A percentile compares a stretch with the other conserved stretches of the same genome.
Conservation (phyloP, 2,329 filamentous ascomycete genomes). For the Pseudogymnoascus sp. region DNA sequence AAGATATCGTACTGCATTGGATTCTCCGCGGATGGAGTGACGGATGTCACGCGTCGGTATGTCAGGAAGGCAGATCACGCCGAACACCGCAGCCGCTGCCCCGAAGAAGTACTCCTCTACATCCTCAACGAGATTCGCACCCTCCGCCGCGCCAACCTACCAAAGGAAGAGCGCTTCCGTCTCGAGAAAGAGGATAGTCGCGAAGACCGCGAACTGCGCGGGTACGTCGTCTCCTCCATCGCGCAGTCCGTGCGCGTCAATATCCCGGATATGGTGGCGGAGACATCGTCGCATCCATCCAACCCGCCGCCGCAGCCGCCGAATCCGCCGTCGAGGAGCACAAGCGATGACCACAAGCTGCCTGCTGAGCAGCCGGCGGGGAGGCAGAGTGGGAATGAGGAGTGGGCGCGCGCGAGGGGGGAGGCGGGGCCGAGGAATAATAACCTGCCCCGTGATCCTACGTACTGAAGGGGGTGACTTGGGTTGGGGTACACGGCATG, state of each 20-base stretch:
- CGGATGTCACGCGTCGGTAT: constrained; percentile 58
- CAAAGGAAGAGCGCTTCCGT: constrained; percentile 75
- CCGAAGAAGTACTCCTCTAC: constrained; percentile 84
- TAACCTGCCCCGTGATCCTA: not conserved
- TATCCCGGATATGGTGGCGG: not conserved
- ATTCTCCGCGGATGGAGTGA: constrained; percentile 80
- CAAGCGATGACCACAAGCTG: constrained; percentile 50
- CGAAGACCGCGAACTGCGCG: constrained; percentile 67
- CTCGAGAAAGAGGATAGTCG: constrained; percentile 72
- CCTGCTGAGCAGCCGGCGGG: constrained; percentile 50
- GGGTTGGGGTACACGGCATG: not conserved
- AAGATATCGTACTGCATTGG: constrained; percentile 96
- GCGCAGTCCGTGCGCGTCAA: constrained; percentile 51
- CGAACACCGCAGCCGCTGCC: constrained; percentile 66
- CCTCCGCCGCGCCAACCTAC: constrained; percentile 73
- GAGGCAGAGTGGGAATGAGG: constrained; percentile 42
- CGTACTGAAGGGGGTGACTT: not conserved
- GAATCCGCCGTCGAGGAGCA: constrained; percentile 19
- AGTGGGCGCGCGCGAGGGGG: constrained; percentile 43
- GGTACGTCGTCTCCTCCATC: constrained; percentile 66
- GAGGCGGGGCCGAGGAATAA: constrained; percentile 32
- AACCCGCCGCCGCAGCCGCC: constrained; percentile 19
- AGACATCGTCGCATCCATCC: not conserved
- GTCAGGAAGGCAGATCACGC: constrained; percentile 66
- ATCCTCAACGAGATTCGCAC: constrained; percentile 87